A percentile compares a stretch with the other conserved stretches of the same genome.
phyloP scores from a whole-genome alignment of 352 stramenopile genomes.

The Thalassiosira mediterranea region DNA sequence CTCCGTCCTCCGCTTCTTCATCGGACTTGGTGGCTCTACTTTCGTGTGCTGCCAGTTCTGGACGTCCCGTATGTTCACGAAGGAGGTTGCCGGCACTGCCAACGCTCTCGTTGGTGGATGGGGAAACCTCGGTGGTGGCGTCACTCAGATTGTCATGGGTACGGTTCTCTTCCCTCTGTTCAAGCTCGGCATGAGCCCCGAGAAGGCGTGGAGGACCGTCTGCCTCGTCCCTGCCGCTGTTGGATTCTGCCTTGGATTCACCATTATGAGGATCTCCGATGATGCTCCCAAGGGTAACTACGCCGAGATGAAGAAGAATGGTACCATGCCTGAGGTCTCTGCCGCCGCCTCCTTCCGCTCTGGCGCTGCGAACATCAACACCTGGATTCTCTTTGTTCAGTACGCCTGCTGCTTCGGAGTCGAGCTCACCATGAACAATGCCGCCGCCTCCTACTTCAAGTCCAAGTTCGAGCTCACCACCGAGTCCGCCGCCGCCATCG shows the following conservation, averaged over 20 bases:
- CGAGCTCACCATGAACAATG: slow-evolving; percentile 96
- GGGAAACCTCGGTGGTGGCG: slow-evolving; percentile 91
- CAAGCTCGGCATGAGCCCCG: slow-evolving; percentile 72
- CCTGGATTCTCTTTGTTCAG: slow-evolving; percentile 91
- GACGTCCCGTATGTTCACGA: slow-evolving; percentile 93
- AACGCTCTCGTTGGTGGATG: slow-evolving; percentile 92
- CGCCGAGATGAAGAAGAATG: slow-evolving; percentile 87
- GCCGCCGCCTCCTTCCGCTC: slow-evolving; percentile 73
- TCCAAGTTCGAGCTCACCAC: slow-evolving; percentile 86
- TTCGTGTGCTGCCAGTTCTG: slow-evolving; percentile 95
- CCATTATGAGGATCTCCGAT: slow-evolving; percentile 86
- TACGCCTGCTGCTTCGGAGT: slow-evolving; percentile 94
- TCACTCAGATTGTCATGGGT: slow-evolving; percentile 88
- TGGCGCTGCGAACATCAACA: slow-evolving; percentile 88
- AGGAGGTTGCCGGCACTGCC: slow-evolving; percentile 91
- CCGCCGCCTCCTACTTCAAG: slow-evolving; percentile 92
- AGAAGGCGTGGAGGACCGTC: slow-evolving; percentile 91
- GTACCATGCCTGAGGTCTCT: slow-evolving; percentile 79
- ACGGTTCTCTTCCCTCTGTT: slow-evolving; percentile 88
- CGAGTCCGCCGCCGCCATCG: slow-evolving; percentile 86
- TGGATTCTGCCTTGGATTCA: slow-evolving; percentile 85
- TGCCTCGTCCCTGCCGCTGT: slow-evolving; percentile 89
- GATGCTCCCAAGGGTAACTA: slow-evolving; percentile 92
- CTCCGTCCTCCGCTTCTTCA: slow-evolving; percentile 91
- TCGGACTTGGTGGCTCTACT: slow-evolving; percentile 91